phyloP scores from a whole-genome alignment of 2,329 filamentous ascomycete genomes.

The Apiospora rasikravindrae region DNA sequence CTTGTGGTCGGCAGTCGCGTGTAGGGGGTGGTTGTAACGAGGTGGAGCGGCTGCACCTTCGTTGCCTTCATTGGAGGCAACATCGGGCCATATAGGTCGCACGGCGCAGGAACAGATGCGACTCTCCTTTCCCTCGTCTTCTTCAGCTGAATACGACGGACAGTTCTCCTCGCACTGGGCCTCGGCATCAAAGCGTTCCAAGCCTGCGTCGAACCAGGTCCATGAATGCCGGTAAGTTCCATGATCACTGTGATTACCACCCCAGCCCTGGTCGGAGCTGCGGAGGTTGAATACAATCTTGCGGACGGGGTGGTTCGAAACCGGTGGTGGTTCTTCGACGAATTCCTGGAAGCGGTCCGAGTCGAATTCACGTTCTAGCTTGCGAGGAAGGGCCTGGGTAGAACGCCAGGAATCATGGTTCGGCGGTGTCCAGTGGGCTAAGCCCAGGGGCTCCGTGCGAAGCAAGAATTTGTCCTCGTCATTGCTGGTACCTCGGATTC shows the following conservation, averaged over 20 bases:
- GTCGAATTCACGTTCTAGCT: conserved; percentile 38
- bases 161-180: conserved; percentile 32
- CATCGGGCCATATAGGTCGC: conserved; percentile 36
- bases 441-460: conserved; percentile 47
- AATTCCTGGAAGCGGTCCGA: conserved; percentile 43
- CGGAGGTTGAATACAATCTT: conserved; percentile 66
- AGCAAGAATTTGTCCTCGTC: conserved; percentile 48
- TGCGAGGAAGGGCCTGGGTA: conserved; percentile 27
- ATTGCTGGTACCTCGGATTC: conserved; percentile 27
- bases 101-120: conserved; percentile 35
- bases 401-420: conserved; percentile 30
- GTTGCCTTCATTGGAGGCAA: conserved; percentile 23
- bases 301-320: conserved; percentile 55
- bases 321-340: conserved; percentile 45
- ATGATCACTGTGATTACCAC: conserved; percentile 36
- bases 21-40: conserved; percentile 45
- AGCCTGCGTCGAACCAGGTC: conserved; percentile 69
- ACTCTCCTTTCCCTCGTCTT: background rate
- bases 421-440: conserved; percentile 38
- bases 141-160: conserved; percentile 22
- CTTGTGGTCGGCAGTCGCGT: conserved; percentile 41
- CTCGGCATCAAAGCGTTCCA: conserved; percentile 58
- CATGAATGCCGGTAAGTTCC: conserved; percentile 55
- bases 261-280: conserved; percentile 66
- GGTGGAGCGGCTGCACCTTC: conserved; percentile 23